These are phyloP conservation scores for Tetrahymena elliotti DNA, from an alignment of 73 alveolate species.

Conservation along the genomic window DNA sequence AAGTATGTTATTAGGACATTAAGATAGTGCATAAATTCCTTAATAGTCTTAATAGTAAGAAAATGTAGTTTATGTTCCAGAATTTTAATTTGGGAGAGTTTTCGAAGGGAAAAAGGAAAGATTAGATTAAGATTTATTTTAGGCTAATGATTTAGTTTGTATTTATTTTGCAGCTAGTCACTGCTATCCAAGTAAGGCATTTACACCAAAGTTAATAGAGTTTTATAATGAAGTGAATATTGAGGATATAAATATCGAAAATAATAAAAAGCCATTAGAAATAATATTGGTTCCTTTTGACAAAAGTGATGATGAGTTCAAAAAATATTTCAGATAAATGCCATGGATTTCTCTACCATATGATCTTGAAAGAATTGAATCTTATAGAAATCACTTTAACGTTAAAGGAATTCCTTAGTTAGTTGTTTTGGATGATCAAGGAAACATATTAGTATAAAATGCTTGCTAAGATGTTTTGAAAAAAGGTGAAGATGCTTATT, in stretches of 20 bases:
- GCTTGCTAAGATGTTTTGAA: not conserved
- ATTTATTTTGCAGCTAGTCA: not conserved
- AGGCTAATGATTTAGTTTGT: not conserved
- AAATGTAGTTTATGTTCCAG: not conserved
- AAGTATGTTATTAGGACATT: not conserved
- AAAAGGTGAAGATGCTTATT: not conserved
- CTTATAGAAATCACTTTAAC: not conserved
- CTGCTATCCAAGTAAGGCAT: not conserved
- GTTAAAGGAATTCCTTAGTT: not conserved
- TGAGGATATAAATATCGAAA: not conserved
- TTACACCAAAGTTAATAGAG: not conserved
- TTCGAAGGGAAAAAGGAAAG: not conserved
- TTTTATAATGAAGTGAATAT: not conserved
- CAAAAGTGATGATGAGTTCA: not conserved
- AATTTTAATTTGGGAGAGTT: not conserved
- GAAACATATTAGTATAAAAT: not conserved
- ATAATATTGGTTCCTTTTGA: not conserved
- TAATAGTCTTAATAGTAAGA: not conserved
- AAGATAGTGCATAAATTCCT: not conserved
- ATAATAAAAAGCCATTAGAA: not conserved
- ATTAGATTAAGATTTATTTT: not conserved
- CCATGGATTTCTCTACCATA: not conserved
- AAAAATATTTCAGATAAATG: not conserved
- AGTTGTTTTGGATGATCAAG: not conserved
- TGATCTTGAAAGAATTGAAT: not conserved